A percentile compares a stretch with the other conserved stretches of the same genome.
These are phyloP conservation scores for Microascus cirrosus DNA, from an alignment of 2,329 filamentous ascomycete species.

Conservation along the genomic window DNA sequence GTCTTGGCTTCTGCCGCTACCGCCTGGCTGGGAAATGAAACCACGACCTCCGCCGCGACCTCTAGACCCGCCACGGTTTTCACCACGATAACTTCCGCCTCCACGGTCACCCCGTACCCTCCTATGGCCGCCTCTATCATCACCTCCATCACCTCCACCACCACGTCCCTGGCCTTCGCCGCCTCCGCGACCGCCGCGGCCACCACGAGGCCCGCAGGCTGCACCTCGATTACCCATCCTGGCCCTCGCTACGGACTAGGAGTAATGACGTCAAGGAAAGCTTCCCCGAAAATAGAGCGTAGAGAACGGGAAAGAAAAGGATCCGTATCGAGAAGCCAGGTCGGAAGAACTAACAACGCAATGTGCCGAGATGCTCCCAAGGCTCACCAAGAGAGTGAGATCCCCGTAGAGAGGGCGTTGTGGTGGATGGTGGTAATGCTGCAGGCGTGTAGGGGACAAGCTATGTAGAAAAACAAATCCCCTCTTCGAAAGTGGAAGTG, in stretches of 20 bases:
- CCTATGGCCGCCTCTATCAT: slow-evolving; percentile 11
- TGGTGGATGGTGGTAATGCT: too few species aligned
- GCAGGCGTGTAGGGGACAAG: too few species aligned
- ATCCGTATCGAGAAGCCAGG: background rate
- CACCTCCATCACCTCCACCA: slow-evolving; percentile 11
- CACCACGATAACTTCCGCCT: slow-evolving; percentile 10
- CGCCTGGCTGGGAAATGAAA: slow-evolving; percentile 4
- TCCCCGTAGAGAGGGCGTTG: too few species aligned
- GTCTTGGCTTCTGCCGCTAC: slow-evolving; percentile 11
- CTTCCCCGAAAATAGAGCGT: background rate
- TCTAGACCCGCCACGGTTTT: slow-evolving; percentile 8
- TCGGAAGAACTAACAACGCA: background rate
- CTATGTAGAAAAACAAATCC: background rate
- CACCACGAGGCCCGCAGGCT: background rate
- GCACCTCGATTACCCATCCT: background rate
- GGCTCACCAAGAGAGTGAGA: too few species aligned
- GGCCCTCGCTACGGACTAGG: background rate
- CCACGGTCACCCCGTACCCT: slow-evolving; percentile 6
- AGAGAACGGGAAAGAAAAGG: background rate
- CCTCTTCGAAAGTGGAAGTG: background rate
- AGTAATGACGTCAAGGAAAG: background rate
- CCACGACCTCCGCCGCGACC: slow-evolving; percentile 9
- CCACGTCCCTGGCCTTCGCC: slow-evolving; percentile 5
- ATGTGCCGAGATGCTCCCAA: background rate
- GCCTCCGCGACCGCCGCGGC: slow-evolving; percentile 13